Evolutionary conservation across 495 filamentous ascomycete species (phyloP).

Genomic region (Schizothecium vesticola): DNA sequence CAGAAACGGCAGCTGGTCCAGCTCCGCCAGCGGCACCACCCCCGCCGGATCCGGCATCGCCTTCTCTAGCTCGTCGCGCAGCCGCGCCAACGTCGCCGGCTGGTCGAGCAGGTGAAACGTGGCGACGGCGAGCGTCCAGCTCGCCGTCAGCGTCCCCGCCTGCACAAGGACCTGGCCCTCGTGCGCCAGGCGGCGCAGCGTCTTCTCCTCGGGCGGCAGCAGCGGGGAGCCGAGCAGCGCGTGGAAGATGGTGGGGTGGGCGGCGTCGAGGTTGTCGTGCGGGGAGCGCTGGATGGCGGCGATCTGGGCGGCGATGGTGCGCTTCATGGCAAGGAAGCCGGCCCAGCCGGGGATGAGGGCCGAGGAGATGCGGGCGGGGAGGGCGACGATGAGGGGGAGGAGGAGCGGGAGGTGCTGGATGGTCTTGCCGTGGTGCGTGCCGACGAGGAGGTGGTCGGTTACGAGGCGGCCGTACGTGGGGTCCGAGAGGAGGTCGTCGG

Average conservation of each 20-base stretch:
- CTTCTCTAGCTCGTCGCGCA: conserved; percentile 25
- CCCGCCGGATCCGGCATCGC: conserved; percentile 13
- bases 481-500: neutral
- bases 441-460: conserved; percentile 12
- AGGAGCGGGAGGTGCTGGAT: conserved; percentile 10
- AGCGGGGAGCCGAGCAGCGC: conserved; percentile 22
- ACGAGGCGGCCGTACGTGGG: conserved; percentile 7
- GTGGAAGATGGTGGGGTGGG: conserved; percentile 29
- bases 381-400: conserved; percentile 6
- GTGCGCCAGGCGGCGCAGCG: conserved; percentile 24
- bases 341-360: neutral
- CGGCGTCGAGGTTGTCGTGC: neutral
- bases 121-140: conserved; percentile 23
- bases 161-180: conserved; percentile 27
- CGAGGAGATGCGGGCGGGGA: conserved; percentile 1
- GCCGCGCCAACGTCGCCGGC: conserved; percentile 10
- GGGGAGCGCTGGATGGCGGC: conserved; percentile 3
- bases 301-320: conserved; percentile 4
- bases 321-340: conserved; percentile 8
- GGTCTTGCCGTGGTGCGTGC: conserved; percentile 12
- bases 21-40: conserved; percentile 25
- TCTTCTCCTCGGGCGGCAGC: conserved; percentile 23
- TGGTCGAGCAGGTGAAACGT: conserved; percentile 28
- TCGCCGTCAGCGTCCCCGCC: conserved; percentile 24
- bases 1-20: conserved; percentile 47